Base-by-base conservation (phyloP, 257 asterid species). In the Nicotiana paniculata region DNA sequence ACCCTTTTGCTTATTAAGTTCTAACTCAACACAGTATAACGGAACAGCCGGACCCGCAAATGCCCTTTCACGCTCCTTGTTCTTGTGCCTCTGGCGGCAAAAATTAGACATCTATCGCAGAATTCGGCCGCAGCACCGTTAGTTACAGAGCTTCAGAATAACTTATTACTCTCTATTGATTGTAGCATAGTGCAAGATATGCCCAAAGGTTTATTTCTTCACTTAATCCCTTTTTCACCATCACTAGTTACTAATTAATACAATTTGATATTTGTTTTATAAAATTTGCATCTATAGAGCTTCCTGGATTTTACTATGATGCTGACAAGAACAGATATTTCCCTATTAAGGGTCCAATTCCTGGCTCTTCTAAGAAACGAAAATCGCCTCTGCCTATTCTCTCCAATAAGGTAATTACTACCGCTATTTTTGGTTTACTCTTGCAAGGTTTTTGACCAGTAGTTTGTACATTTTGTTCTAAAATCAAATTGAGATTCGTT, bases 241-340 rank as follows among this genome's bases (percentile, higher is more conserved):
- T 35, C 35, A 35, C 16, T 67, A 24, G 21, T 21, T 39, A 6
- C 6, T 39, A 7, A 62, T 24, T 26, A 26, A 63, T 10, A 10
- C 1, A 4, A 35, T 17, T 17, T 68, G 6, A 35, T 35, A 18
- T 18, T 58, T 58, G 63, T 18, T 18, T 2, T 6, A 18, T 18
- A 18, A 6, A 58, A 58, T 11, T 32, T 53, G 58, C 18, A 12
- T 53, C 24, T 21, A 5, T 53, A 95, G 99, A 93, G 81, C 86
- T 95, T 85, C 97, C 98, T 8, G 99, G 98, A 33, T 93, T 90
- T 84, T 93, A 93, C 88, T 96, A 87, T 57, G 98, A 93, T 80
- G 90, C 88, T 30, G 92, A 86, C 87, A 96, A 92, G 93, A 93
- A 93, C 81, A 88, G 98, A 81, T 93, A 93, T 82, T 96, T 96